Base-by-base conservation (phyloP, 2,329 filamentous ascomycete species). In the Scedosporium boydii region DNA sequence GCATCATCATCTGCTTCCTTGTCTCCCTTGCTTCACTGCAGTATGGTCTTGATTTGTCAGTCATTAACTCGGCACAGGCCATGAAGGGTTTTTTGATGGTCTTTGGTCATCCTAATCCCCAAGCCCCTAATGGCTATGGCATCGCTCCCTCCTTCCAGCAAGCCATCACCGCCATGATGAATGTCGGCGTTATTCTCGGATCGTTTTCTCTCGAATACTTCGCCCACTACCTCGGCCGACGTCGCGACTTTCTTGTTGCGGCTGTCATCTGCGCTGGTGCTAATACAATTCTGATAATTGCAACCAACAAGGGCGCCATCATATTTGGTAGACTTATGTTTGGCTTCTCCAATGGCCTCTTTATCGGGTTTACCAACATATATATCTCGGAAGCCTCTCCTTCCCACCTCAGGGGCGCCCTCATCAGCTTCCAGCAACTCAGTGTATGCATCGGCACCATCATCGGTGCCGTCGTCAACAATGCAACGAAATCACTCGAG, bases 311-410 rank as follows among this genome's bases (percentile, higher is more conserved):
- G 51, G 59, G 61, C 56, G 58, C 58, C 58, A 26, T 60, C 41
- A 51, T 60, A 26, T 58, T 65, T 46, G 62, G 59, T 4, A 61
- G 64, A 21, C 59, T 65, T 42, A 14, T 65, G 23, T 58, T 63
- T 26, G 64, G 64, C 38, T 42, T 64, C 48, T 64, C 63, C 5
- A 64, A 64, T 29, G 63, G 62, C 41, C 59, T 63, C 34, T 63
- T 53, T 26, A 59, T 64, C 41, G 60, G 58, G 4, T 60, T 64
- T 38, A 62, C 61, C 1, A 64, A 56, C 59, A 61, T 65, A 10
- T 65, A 65, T 41, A 64, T 64, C 57, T 62, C 61, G 29, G 63
- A 65, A 21, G 59, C 60, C 4, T 48, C 63, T 12, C 63, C 63
- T 2, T 55, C 64, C 41, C 61, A 51, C 12, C 58, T 60, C 12